Evolutionary conservation across 495 filamentous ascomycete species (phyloP).

Genomic region (Pseudevernia furfuracea): DNA sequence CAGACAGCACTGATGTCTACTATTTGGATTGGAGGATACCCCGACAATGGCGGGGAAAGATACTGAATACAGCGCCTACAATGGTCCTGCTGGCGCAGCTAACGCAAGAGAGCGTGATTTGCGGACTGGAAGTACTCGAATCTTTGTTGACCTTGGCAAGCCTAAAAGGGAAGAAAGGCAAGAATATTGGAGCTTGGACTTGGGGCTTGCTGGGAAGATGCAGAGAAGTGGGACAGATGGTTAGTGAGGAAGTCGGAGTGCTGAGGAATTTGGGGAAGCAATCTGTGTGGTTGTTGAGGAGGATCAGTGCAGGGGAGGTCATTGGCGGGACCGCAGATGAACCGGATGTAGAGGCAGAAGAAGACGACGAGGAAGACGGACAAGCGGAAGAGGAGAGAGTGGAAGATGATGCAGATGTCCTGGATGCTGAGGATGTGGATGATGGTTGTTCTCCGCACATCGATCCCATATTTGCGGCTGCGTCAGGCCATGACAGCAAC

Average conservation of each 20-base stretch:
- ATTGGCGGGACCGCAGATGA: slow-evolving; percentile 31
- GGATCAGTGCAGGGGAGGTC: slow-evolving; percentile 27
- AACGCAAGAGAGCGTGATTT: slow-evolving; percentile 38
- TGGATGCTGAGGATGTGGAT: slow-evolving; percentile 24
- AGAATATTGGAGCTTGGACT: slow-evolving; percentile 40
- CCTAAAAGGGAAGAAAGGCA: slow-evolving; percentile 44
- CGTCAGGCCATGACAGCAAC: neutral
- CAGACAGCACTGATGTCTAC: neutral
- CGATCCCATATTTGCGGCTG: slow-evolving; percentile 18
- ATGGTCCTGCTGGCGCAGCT: slow-evolving; percentile 35
- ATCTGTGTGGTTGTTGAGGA: slow-evolving; percentile 28
- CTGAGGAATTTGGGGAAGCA: slow-evolving; percentile 40
- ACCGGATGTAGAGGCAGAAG: slow-evolving; percentile 26
- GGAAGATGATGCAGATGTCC: slow-evolving; percentile 23
- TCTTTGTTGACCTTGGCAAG: slow-evolving; percentile 42
- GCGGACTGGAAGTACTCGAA: slow-evolving; percentile 30
- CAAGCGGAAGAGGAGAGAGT: slow-evolving; percentile 20
- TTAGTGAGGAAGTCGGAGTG: slow-evolving; percentile 46
- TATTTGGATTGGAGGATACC: neutral
- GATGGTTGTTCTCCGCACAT: slow-evolving; percentile 17
- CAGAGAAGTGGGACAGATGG: slow-evolving; percentile 41
- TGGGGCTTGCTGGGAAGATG: slow-evolving; percentile 46
- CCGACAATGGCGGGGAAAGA: slow-evolving; percentile 10
- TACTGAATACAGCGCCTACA: slow-evolving; percentile 19
- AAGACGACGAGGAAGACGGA: slow-evolving; percentile 22